Conservation (phyloP, 1,284 basidiomycete genomes). For the Porogramme epimiltina region DNA sequence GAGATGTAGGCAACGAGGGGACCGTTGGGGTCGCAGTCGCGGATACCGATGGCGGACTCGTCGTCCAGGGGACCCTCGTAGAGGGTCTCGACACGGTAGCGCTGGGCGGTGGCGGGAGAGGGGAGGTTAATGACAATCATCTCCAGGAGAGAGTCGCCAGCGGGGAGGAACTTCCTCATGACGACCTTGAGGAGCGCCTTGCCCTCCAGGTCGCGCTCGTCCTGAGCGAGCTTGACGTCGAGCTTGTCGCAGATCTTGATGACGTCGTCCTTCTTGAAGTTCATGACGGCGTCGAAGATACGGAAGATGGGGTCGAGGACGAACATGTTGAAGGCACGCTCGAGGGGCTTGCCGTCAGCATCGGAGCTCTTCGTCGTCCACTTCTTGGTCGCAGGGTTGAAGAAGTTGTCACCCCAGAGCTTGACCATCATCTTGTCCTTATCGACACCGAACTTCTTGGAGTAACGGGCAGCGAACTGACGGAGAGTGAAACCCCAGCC, state of each 20-base stretch:
- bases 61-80: constrained; percentile 99
- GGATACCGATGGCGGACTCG: constrained; percentile 98
- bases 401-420: constrained; percentile 99
- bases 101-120: constrained; percentile 95
- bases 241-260: constrained; percentile 93
- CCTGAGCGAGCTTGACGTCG: constrained; percentile 87
- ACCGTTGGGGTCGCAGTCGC: constrained; percentile 96
- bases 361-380: constrained; percentile 86
- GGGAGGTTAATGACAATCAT: constrained; percentile 99
- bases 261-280: constrained; percentile 97
- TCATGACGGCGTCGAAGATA: constrained; percentile 99
- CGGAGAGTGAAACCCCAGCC: constrained; percentile 99
- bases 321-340: constrained; percentile 94
- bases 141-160: constrained; percentile 97
- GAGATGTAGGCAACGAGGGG: constrained; percentile 99
- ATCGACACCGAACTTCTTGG: constrained; percentile 99
- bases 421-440: constrained; percentile 98
- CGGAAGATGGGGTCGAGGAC: constrained; percentile 99
- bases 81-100: constrained; percentile 98
- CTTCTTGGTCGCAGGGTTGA: constrained; percentile 98
- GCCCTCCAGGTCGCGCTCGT: constrained; percentile 95
- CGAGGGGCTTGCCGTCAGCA: constrained; percentile 87
- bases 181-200: constrained; percentile 97
- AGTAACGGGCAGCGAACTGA: constrained; percentile 94
- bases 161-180: constrained; percentile 99